Conservation (phyloP, 2,329 filamentous ascomycete genomes). For the Fusarium scirpi region DNA sequence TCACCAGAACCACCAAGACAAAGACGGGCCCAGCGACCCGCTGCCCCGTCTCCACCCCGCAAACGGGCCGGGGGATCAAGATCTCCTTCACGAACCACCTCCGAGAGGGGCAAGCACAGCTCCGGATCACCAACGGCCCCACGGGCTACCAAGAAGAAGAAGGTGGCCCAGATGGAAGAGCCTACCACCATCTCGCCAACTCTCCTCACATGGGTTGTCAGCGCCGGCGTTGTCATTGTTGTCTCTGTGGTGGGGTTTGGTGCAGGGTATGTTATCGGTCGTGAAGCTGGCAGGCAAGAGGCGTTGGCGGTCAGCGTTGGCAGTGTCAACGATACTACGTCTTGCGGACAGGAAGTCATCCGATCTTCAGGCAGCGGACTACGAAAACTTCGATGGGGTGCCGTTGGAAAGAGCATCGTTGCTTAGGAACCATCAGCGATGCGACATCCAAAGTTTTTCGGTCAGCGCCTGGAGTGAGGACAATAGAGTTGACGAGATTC, state of each 20-base stretch:
- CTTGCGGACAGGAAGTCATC: slow-evolving; percentile 66
- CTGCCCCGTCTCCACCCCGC: slow-evolving; percentile 41
- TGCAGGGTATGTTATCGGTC: slow-evolving; percentile 75
- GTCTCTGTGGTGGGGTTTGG: slow-evolving; percentile 77
- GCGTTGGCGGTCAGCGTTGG: slow-evolving; percentile 55
- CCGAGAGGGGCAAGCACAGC: slow-evolving; percentile 65
- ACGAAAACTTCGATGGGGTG: slow-evolving; percentile 66
- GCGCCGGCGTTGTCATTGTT: slow-evolving; percentile 74
- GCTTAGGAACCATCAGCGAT: slow-evolving; percentile 50
- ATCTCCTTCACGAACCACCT: slow-evolving; percentile 46
- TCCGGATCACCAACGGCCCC: slow-evolving; percentile 56
- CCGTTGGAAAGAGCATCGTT: slow-evolving; percentile 63
- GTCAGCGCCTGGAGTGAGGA: neutral
- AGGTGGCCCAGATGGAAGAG: slow-evolving; percentile 56
- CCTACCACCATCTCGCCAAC: slow-evolving; percentile 67
- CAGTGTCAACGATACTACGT: slow-evolving; percentile 60
- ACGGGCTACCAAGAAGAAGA: slow-evolving; percentile 71
- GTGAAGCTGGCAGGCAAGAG: slow-evolving; percentile 74
- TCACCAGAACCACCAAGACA: slow-evolving; percentile 53
- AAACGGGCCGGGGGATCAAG: slow-evolving; percentile 43
- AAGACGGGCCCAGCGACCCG: slow-evolving; percentile 40
- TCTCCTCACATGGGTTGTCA: slow-evolving; percentile 73
- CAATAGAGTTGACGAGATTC: slow-evolving; percentile 1
- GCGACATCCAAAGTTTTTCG: slow-evolving; percentile 1
- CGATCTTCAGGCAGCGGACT: slow-evolving; percentile 64